Evolutionary conservation across 2,329 filamentous ascomycete species (phyloP).

Genomic region (Ophiostoma triangulosporum): DNA sequence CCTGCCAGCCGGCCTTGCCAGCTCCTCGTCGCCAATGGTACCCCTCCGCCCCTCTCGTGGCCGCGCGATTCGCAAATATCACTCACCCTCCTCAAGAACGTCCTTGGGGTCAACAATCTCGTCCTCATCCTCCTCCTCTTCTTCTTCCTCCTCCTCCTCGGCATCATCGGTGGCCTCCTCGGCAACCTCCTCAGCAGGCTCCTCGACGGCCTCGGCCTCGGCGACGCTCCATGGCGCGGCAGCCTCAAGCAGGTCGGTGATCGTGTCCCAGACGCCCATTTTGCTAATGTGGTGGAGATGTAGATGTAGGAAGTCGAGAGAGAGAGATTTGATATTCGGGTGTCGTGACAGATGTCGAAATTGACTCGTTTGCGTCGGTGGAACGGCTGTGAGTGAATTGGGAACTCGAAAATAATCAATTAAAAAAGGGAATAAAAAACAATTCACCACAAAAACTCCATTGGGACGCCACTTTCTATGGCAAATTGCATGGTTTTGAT

Average conservation of each 20-base stretch:
- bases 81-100: slow-evolving; percentile 70
- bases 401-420: background rate
- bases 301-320: background rate
- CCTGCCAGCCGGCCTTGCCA: background rate
- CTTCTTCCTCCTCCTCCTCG: slow-evolving; percentile 41
- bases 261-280: slow-evolving; percentile 55
- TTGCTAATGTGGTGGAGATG: background rate
- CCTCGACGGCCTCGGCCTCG: slow-evolving; percentile 45
- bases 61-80: background rate
- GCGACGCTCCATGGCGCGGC: slow-evolving; percentile 51
- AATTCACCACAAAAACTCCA: background rate
- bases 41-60: background rate
- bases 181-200: slow-evolving; percentile 35
- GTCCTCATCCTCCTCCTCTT: slow-evolving; percentile 60
- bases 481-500: slow-evolving; percentile 15
- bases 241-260: slow-evolving; percentile 50
- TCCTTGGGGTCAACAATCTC: slow-evolving; percentile 79
- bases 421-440: slow-evolving; percentile 3
- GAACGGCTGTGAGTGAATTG: slow-evolving; percentile 6
- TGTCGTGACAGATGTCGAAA: background rate
- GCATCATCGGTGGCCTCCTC: slow-evolving; percentile 34
- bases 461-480: slow-evolving; percentile 5
- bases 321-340: background rate
- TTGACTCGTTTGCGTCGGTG: slow-evolving; percentile 2
- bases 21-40: too few species aligned